Evolutionary conservation across 2,329 filamentous ascomycete species (phyloP).

Genomic region (Aspergillus tanneri): DNA sequence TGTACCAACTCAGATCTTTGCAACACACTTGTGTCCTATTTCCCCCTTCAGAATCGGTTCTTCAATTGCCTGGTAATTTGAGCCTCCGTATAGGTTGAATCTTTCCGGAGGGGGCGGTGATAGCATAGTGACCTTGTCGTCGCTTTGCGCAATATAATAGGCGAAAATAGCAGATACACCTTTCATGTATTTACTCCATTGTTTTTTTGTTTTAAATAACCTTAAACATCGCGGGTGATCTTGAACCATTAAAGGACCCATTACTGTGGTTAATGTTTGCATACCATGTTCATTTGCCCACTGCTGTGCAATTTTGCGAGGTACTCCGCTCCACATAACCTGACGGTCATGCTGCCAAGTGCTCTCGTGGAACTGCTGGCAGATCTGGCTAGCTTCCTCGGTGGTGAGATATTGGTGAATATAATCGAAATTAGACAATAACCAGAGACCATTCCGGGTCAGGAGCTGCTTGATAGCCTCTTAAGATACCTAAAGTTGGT

Average conservation of each 20-base stretch:
- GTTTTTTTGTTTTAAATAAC: constrained; percentile 11
- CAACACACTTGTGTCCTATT: constrained; percentile 10
- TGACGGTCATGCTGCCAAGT: constrained; percentile 15
- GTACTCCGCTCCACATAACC: constrained; percentile 31
- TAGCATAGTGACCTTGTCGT: constrained; percentile 23
- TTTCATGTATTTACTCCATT: constrained; percentile 18
- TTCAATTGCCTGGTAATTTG: constrained; percentile 29
- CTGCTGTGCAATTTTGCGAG: constrained; percentile 18
- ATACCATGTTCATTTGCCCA: constrained; percentile 27
- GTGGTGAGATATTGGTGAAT: constrained; percentile 8
- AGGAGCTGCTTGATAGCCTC: too few relatives aligned
- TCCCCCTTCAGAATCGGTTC: constrained; percentile 28
- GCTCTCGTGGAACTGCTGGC: constrained; percentile 6
- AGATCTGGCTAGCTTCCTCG: constrained; percentile 8
- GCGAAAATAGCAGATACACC: constrained; percentile 28
- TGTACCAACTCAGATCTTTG: constrained; percentile 28
- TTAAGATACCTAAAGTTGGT: too few relatives aligned
- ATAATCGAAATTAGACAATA: too few relatives aligned
- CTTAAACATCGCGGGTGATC: constrained; percentile 16
- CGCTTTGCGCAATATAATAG: constrained; percentile 22
- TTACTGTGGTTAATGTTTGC: constrained; percentile 28
- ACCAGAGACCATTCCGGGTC: too few relatives aligned
- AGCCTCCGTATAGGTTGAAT: constrained; percentile 24
- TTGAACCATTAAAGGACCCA: constrained; percentile 25
- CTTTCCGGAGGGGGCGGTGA: constrained; percentile 27